Evolutionary conservation across 441 rosid genomes (phyloP).

Genomic region (Syzygium malaccense): DNA sequence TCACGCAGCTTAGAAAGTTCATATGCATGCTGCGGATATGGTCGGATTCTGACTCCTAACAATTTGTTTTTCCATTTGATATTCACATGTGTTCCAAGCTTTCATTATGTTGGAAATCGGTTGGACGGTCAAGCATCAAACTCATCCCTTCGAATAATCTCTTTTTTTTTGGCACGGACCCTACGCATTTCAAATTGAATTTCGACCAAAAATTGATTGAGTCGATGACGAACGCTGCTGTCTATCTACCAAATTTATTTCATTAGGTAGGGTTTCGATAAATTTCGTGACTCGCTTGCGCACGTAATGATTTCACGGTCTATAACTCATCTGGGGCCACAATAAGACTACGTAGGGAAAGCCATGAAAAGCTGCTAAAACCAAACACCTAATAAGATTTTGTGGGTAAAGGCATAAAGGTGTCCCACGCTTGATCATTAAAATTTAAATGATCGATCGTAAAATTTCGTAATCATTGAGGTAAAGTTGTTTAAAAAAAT

Average conservation of each 20-base stretch:
- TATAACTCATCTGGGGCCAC: background rate
- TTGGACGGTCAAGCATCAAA: too few species aligned
- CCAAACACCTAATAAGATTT: background rate
- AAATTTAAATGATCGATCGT: background rate
- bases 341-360: background rate
- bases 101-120: too few species aligned
- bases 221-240: background rate
- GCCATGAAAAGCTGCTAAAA: background rate
- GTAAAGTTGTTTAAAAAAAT: background rate
- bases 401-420: background rate
- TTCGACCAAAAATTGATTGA: background rate
- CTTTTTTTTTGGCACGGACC: background rate
- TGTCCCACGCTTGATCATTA: background rate
- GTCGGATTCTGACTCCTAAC: background rate
- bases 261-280: background rate
- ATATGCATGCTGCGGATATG: background rate
- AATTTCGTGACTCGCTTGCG: background rate
- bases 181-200: too few species aligned
- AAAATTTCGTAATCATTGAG: background rate
- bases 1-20: background rate
- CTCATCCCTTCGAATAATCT: background rate
- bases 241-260: background rate
- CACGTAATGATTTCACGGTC: background rate
- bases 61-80: background rate
- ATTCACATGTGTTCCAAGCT: too few species aligned